phyloP scores from a whole-genome alignment of 164 flowering plant species.

The Buxus sempervirens region DNA sequence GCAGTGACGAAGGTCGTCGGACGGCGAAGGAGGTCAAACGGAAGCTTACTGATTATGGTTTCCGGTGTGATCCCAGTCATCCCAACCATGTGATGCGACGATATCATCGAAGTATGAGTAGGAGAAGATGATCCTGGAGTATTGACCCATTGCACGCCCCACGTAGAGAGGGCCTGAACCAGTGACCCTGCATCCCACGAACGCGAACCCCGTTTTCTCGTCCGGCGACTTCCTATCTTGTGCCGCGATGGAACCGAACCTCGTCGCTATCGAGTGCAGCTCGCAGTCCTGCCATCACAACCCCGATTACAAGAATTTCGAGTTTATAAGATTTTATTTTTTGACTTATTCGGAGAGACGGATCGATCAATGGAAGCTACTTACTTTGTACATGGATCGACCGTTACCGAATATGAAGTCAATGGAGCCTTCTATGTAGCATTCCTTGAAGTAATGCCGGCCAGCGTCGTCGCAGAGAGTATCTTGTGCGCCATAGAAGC shows the following conservation, averaged over 20 bases:
- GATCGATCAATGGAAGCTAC: slow-evolving; percentile 4
- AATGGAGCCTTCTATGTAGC: slow-evolving; percentile 92
- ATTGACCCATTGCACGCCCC: slow-evolving; percentile 95
- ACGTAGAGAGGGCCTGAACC: slow-evolving; percentile 87
- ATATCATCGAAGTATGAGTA: slow-evolving; percentile 75
- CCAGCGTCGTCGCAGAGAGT: slow-evolving; percentile 93
- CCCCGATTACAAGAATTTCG: background rate
- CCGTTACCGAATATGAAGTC: slow-evolving; percentile 99
- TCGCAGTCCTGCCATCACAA: slow-evolving; percentile 57
- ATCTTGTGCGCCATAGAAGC: slow-evolving; percentile 92
- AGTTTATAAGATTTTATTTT: no score
- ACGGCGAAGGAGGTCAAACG: background rate
- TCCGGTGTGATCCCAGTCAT: slow-evolving; percentile 79
- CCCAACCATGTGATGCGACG: slow-evolving; percentile 95
- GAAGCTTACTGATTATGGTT: slow-evolving; percentile 73
- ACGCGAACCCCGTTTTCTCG: slow-evolving; percentile 84
- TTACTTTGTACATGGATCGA: slow-evolving; percentile 88
- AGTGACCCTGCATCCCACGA: slow-evolving; percentile 67
- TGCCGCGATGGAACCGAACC: slow-evolving; percentile 94
- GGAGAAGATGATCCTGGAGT: slow-evolving; percentile 76
- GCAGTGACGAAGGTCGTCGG: no score
- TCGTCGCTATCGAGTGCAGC: slow-evolving; percentile 81
- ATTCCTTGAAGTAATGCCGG: slow-evolving; percentile 91
- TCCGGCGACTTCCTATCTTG: slow-evolving; percentile 57
- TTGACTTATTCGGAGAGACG: no score